These are phyloP conservation scores for Suillus subalutaceus DNA, from an alignment of 768 basidiomycete species.

Conservation along the genomic window DNA sequence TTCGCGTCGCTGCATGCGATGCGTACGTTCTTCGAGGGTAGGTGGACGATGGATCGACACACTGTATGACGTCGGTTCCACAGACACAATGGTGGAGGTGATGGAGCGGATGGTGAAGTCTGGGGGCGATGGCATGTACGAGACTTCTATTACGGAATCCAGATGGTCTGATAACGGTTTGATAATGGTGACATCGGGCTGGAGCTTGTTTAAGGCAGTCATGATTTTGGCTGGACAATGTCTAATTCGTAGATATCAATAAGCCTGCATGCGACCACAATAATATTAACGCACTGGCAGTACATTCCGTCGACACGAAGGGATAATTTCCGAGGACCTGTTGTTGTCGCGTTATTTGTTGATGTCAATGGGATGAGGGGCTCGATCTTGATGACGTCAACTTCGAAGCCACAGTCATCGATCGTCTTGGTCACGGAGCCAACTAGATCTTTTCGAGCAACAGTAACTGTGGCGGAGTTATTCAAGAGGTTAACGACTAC, in stretches of 20 bases:
- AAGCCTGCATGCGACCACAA: background rate
- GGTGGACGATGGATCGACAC: constrained; percentile 52
- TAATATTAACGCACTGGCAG: constrained; percentile 47
- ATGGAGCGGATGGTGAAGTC: constrained; percentile 69
- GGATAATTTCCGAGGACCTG: constrained; percentile 45
- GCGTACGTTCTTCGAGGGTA: constrained; percentile 62
- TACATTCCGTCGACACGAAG: constrained; percentile 67
- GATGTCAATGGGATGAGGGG: constrained; percentile 21
- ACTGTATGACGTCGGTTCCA: constrained; percentile 47
- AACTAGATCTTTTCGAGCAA: constrained; percentile 40
- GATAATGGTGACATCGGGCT: constrained; percentile 38
- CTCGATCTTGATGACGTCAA: constrained; percentile 38
- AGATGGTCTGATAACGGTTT: constrained; percentile 43
- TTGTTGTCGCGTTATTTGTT: background rate
- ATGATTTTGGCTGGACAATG: constrained; percentile 59
- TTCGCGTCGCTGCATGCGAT: constrained; percentile 61
- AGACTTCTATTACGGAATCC: constrained; percentile 49
- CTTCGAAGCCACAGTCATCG: constrained; percentile 52
- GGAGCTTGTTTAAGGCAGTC: constrained; percentile 39
- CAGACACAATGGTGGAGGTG: constrained; percentile 45
- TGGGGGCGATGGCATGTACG: constrained; percentile 55
- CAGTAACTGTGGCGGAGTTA: constrained; percentile 54
- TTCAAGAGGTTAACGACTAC: constrained; percentile 61
- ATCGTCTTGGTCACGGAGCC: constrained; percentile 41
- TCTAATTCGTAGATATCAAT: constrained; percentile 32